phyloP scores from a whole-genome alignment of 2,329 filamentous ascomycete genomes.

The Fusarium sp. region DNA sequence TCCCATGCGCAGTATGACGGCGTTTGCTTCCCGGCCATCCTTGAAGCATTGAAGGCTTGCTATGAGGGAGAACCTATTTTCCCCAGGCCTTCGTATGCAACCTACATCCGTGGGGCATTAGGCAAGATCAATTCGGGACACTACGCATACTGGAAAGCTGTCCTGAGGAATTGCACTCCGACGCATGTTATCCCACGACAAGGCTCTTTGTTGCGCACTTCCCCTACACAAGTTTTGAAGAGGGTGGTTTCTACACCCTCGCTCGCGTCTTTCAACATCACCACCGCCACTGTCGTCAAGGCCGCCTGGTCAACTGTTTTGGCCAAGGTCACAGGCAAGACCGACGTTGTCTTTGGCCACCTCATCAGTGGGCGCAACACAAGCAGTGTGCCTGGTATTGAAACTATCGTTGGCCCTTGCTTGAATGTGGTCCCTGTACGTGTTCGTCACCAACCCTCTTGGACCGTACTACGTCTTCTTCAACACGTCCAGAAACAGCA shows the following conservation, averaged over 20 bases:
- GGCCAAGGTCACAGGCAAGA: constrained; percentile 48
- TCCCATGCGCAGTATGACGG: constrained; percentile 35
- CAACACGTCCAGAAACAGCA: constrained; percentile 56
- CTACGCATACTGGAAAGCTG: constrained; percentile 22
- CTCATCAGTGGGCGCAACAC: constrained; percentile 31
- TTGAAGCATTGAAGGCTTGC: constrained; percentile 6
- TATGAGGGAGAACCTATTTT: constrained; percentile 16
- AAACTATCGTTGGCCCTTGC: constrained; percentile 29
- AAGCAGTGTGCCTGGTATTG: constrained; percentile 9
- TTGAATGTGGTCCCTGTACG: constrained; percentile 31
- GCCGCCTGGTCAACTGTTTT: constrained; percentile 58
- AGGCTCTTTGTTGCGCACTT: not conserved
- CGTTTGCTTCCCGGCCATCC: constrained; percentile 24
- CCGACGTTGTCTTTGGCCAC: constrained; percentile 39
- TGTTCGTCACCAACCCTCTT: constrained; percentile 7
- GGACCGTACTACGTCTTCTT: constrained; percentile 53
- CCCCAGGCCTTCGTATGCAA: constrained; percentile 1
- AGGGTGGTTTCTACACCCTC: constrained; percentile 15
- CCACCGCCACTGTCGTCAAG: constrained; percentile 55
- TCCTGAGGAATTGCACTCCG: constrained; percentile 15
- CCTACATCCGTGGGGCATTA: constrained; percentile 9
- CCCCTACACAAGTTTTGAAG: constrained; percentile 8
- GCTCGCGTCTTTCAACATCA: constrained; percentile 31
- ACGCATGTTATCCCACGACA: constrained; percentile 9
- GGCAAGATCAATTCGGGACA: not conserved